Percentiles rank a stretch among this genome's conserved stretches.
phyloP scores from a whole-genome alignment of 306 rosid species.

The Clitoria ternatea region DNA sequence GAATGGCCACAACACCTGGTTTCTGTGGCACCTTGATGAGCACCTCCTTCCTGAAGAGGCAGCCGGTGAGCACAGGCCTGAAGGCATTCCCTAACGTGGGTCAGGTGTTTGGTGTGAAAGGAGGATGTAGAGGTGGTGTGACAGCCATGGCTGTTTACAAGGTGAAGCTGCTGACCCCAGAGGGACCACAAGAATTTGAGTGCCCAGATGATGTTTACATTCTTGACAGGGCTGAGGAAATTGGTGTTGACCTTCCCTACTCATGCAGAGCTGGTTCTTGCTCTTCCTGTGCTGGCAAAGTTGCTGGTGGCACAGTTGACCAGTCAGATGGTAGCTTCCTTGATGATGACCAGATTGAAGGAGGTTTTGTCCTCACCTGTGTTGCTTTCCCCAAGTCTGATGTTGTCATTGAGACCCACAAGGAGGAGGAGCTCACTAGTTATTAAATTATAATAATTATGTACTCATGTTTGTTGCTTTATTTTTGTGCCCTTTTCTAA shows the following conservation, averaged over 20 bases:
- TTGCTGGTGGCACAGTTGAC: slow-evolving; percentile 43
- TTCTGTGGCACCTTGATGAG: slow-evolving; percentile 46
- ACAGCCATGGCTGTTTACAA: slow-evolving; percentile 61
- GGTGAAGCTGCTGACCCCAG: slow-evolving; percentile 64
- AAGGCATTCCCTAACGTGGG: slow-evolving; percentile 36
- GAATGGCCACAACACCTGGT: slow-evolving; percentile 39
- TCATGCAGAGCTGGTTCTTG: slow-evolving; percentile 96
- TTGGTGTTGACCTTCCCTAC: slow-evolving; percentile 67
- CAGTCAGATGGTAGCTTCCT: slow-evolving; percentile 78
- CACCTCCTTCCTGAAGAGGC: slow-evolving; percentile 54
- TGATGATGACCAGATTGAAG: slow-evolving; percentile 51
- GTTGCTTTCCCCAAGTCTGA: slow-evolving; percentile 61
- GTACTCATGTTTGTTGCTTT: slow-evolving; percentile 5
- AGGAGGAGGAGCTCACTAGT: slow-evolving; percentile 68
- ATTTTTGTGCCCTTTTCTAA: neutral
- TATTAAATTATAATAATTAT: no score
- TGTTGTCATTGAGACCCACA: slow-evolving; percentile 71
- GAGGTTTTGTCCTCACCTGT: slow-evolving; percentile 69
- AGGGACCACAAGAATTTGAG: slow-evolving; percentile 42
- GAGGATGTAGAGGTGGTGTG: slow-evolving; percentile 49
- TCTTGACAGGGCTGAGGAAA: slow-evolving; percentile 65
- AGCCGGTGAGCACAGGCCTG: slow-evolving; percentile 34
- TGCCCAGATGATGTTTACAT: slow-evolving; percentile 74
- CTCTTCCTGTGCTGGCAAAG: slow-evolving; percentile 78
- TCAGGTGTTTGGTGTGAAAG: slow-evolving; percentile 42